Evolutionary conservation across 148 eudicot species (phyloP), one percentile per base, ranked within the genome.

Genomic region (Rhododendron mucronatum): DNA sequence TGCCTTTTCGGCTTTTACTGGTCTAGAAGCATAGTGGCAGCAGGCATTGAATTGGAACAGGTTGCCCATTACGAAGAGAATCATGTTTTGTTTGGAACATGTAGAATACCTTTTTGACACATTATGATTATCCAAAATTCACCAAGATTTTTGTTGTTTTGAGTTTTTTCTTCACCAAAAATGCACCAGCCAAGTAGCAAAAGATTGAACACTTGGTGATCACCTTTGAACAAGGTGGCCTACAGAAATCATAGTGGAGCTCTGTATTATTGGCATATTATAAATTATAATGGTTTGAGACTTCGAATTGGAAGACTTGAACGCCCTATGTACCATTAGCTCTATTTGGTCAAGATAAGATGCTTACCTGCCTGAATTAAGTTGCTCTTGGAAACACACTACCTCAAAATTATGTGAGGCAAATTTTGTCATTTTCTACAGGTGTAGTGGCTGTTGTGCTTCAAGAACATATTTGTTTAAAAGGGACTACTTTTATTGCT

Each of bases 1-100:
- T 50, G 26, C 85, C 85, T 83, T 73, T 15, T 84, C 45, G 20
- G 6, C 61, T 55, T 55, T 55, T 55, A 48, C 45, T 41, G 84
- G 85, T 48, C 44, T 50, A 18, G 57, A 48, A 37, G 39, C 67
- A 55, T 37, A 59, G 8, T 39, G 59, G 61, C 33, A 3, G 61
- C 33, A 3, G 80, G 51, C 47, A 30, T 33, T 50, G 8, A 30
- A 26, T 48, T 2, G n/a, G 80, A 16, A 30, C 48, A 10, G 33
- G 63, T 71, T 73, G 44, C 80, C 30, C 69, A 69, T 73, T 73
- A 18, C 30, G 47, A 30, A 84, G 61, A 47, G 59, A 73, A n/a
- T 83, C 57, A n/a, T 67, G 6, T 67, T 8, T 47, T 44, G 13
- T 84, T 45, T 67, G 15, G 1, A n/a, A 28, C n/a, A 6, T 73